Evolutionary conservation across 495 filamentous ascomycete species (phyloP).

Genomic region (Penicillium cinerascens): DNA sequence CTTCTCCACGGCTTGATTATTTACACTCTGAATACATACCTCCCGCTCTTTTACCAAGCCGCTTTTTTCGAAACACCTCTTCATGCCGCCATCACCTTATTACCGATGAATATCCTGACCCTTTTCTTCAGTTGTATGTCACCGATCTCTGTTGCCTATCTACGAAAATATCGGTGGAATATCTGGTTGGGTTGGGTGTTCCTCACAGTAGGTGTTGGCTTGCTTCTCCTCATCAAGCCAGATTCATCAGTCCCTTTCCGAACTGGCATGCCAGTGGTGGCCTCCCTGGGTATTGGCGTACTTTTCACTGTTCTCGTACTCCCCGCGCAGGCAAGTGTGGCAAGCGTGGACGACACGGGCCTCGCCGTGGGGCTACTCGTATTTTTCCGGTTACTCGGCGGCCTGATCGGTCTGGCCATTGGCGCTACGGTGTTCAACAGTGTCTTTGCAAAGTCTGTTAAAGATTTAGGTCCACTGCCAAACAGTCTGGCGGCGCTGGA

Average conservation of each 20-base stretch:
- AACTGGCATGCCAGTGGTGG: not conserved
- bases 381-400: slow-evolving; percentile 37
- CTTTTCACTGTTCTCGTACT: slow-evolving; percentile 4
- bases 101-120: not conserved
- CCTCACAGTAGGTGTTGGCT: slow-evolving; percentile 36
- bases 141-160: slow-evolving; percentile 28
- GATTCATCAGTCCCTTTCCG: slow-evolving; percentile 1
- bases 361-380: slow-evolving; percentile 34
- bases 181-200: slow-evolving; percentile 36
- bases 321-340: not conserved
- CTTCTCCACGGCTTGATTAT: slow-evolving; percentile 10
- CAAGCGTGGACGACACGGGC: slow-evolving; percentile 30
- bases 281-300: slow-evolving; percentile 23
- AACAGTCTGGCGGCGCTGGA: slow-evolving; percentile 32
- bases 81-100: slow-evolving; percentile 25
- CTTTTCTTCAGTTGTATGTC: slow-evolving; percentile 18
- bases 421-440: slow-evolving; percentile 1
- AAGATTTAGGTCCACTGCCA: slow-evolving; percentile 19
- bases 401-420: slow-evolving; percentile 36
- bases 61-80: slow-evolving; percentile 24
- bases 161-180: slow-evolving; percentile 44
- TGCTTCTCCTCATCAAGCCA: slow-evolving; percentile 31
- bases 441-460: not conserved
- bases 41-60: slow-evolving; percentile 47
- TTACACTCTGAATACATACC: slow-evolving; percentile 31